Conservation (phyloP, 495 filamentous ascomycete species). For the Trichocladium uniseriatum region DNA sequence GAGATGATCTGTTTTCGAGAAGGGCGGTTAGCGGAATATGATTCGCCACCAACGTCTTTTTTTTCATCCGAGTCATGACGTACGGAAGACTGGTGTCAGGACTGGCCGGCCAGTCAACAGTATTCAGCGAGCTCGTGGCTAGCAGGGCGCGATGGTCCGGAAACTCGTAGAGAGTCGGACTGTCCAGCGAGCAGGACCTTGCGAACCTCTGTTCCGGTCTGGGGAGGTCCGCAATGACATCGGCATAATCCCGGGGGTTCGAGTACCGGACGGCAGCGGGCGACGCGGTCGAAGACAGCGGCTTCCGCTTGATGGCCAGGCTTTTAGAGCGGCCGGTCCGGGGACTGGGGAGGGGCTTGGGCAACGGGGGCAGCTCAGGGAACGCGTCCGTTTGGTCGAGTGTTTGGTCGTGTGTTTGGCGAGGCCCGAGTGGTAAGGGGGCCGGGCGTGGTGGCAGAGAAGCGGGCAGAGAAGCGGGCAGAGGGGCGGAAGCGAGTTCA, state of each 20-base stretch:
- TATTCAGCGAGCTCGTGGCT: conserved; percentile 12
- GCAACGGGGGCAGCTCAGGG: conserved; percentile 15
- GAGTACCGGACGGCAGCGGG: conserved; percentile 42
- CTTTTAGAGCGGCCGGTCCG: conserved; percentile 24
- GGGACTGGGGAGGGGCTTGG: conserved; percentile 21
- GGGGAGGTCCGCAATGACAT: conserved; percentile 25
- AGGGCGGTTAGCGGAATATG: conserved; percentile 18
- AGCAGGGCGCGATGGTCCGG: conserved; percentile 23
- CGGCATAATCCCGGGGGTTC: conserved; percentile 32
- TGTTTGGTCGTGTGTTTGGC: no score
- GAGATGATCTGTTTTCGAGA: conserved; percentile 21
- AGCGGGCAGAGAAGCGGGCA: no score
- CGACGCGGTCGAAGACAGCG: conserved; percentile 44
- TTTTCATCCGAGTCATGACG: conserved; percentile 16
- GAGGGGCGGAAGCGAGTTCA: conserved; percentile 11
- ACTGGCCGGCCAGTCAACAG: conserved; percentile 11
- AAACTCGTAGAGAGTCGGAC: conserved; percentile 49
- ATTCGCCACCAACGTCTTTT: conserved; percentile 22
- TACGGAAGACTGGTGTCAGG: conserved; percentile 21
- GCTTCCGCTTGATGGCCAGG: conserved; percentile 44
- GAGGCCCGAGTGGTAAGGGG: conserved; percentile 3
- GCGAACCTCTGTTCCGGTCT: conserved; percentile 40
- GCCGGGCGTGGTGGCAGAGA: conserved; percentile 14
- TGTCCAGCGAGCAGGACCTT: conserved; percentile 45
- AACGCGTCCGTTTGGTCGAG: conserved; percentile 20